Evolutionary conservation across 2,329 filamentous ascomycete species (phyloP), one percentile per base, ranked within the genome.

Genomic region (Pestalotiopsis sp.): DNA sequence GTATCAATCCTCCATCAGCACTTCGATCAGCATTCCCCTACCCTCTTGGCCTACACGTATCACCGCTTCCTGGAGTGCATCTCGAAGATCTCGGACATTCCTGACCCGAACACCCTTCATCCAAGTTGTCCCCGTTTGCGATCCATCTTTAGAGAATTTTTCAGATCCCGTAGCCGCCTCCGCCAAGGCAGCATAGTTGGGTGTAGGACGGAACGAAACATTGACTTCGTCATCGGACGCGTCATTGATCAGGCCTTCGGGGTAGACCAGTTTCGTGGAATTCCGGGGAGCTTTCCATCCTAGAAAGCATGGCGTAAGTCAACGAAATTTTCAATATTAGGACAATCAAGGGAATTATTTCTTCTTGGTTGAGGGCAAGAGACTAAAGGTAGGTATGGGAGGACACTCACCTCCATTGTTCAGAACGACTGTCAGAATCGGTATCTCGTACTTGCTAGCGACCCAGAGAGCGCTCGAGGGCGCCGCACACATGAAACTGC

Each of bases 381-480:
- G 27, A 27, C 27, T 4, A 27, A 27, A 27, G 1, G 27, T 27
- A 27, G 27, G 27, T 27, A 5, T 27, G 27, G 27, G 27, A 27
- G 17, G 9, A 5, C 1, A 49, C 82, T 75, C 74, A 83, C 84
- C 85, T 57, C 84, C 84, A 73, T 87, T 87, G 69, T 86, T 87
- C 67, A 86, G 68, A 1, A 86, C 81, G 66, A 87, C 80, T 0
- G 84, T 86, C 70, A 86, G 69, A 17, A 86, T 76, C 1, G 84
- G 84, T 13, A 86, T 83, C 61, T 79, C 72, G 68, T 86, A 86
- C 13, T 84, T 82, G 66, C 80, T 77, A 0, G 82, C 78, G 39
- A 86, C 83, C 84, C 84, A 86, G 64, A 85, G 80, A 36, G 85
- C 84, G 25, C 80, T 86, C 0, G 81, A 82, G 0, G 84, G 84